These are phyloP conservation scores for Penicillium antarcticum DNA, from an alignment of 495 filamentous ascomycete genomes.

Conservation along the genomic window DNA sequence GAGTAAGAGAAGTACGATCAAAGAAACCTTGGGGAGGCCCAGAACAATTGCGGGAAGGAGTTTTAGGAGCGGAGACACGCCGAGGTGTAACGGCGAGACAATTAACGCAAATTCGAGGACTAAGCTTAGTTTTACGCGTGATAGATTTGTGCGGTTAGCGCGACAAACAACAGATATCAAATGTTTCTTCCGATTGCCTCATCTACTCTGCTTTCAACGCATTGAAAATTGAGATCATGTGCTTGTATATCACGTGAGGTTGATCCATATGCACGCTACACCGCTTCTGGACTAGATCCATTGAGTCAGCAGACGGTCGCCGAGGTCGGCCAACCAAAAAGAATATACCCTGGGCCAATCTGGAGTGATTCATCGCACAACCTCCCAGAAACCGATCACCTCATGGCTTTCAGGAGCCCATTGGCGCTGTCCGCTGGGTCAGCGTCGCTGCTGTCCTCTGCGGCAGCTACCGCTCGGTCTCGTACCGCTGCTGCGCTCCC, in stretches of 20 bases:
- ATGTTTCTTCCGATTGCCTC: background rate
- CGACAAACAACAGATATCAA: background rate
- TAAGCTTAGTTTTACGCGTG: background rate
- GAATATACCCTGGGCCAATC: constrained; percentile 23
- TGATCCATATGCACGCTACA: background rate
- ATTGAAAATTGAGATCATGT: background rate
- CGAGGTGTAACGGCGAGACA: background rate
- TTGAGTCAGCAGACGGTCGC: constrained; percentile 33
- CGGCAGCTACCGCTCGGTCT: constrained; percentile 28
- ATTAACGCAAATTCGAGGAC: background rate
- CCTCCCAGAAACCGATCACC: constrained; percentile 14
- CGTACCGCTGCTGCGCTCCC: constrained; percentile 34
- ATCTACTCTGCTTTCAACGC: background rate
- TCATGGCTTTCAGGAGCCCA: constrained; percentile 50
- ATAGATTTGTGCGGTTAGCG: background rate
- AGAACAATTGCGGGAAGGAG: constrained; percentile 24
- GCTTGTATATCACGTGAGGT: background rate
- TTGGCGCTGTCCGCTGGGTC: constrained; percentile 40
- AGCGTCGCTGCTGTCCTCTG: constrained; percentile 33
- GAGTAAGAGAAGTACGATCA: background rate
- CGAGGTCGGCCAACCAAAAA: constrained; percentile 42
- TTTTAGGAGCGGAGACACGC: constrained; percentile 13
- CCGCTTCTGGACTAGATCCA: constrained; percentile 4
- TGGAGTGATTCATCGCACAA: constrained; percentile 28
- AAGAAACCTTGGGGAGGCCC: constrained; percentile 7